A percentile compares a stretch with the other conserved stretches of the same genome.
Evolutionary conservation across 2,329 filamentous ascomycete species (phyloP).

Genomic region (Xylaria polymorpha): DNA sequence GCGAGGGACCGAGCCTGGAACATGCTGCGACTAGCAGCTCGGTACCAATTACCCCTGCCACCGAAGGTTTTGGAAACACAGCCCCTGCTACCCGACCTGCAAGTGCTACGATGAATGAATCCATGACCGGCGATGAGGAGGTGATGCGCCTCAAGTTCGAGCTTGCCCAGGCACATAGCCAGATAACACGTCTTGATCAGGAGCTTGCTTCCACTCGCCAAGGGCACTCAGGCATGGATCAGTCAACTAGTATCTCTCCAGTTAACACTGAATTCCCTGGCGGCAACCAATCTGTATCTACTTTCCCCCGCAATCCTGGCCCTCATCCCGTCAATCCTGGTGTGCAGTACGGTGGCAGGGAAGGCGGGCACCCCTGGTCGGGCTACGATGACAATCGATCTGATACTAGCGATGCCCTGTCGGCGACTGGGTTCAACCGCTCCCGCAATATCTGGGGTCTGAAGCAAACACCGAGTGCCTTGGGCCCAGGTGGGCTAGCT

Average conservation of each 20-base stretch:
- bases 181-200: constrained; percentile 77
- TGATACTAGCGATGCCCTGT: constrained; percentile 66
- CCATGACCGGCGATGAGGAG: constrained; percentile 62
- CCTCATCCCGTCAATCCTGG: constrained; percentile 44
- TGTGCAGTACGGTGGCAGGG: constrained; percentile 53
- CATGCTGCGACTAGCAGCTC: constrained; percentile 67
- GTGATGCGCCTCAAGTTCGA: constrained; percentile 76
- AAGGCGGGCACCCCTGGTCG: constrained; percentile 64
- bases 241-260: constrained; percentile 50
- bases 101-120: constrained; percentile 61
- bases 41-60: constrained; percentile 71
- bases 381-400: constrained; percentile 66
- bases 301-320: constrained; percentile 45
- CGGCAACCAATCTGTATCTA: constrained; percentile 48
- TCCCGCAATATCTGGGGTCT: constrained; percentile 67
- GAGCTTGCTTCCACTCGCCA: constrained; percentile 75
- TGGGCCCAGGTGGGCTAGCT: constrained; percentile 45
- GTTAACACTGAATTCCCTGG: constrained; percentile 45
- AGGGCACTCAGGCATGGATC: constrained; percentile 68
- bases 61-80: constrained; percentile 63
- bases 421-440: constrained; percentile 64
- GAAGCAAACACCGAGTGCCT: constrained; percentile 53
- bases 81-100: constrained; percentile 64
- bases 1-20: constrained; percentile 55
- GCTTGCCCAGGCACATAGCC: constrained; percentile 75